A percentile compares a stretch with the other conserved stretches of the same genome.
Evolutionary conservation across 176 grass and related monocot species (phyloP).

Genomic region (Olyra latifolia): DNA sequence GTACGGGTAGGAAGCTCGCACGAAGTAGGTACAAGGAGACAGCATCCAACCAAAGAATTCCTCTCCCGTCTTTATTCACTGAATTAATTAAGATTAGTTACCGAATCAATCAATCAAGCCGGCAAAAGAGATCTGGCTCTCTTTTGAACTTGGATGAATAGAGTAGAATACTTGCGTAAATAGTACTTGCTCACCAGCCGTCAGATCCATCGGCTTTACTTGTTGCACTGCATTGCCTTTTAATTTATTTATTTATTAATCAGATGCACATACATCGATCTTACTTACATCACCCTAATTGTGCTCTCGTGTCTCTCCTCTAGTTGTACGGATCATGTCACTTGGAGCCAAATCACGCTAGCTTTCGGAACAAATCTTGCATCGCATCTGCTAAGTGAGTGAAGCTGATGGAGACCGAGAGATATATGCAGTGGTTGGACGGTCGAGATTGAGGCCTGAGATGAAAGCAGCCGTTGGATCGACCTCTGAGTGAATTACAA

Average conservation of each 20-base stretch:
- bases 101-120: background rate
- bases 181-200: background rate
- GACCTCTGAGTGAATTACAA: background rate
- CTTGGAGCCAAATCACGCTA: background rate
- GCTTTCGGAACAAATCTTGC: background rate
- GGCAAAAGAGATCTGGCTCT: background rate
- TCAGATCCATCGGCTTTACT: background rate
- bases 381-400: background rate
- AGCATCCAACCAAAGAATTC: slow-evolving; percentile 18
- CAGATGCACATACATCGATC: background rate
- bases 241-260: background rate
- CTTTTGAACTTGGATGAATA: background rate
- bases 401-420: background rate
- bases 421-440: background rate
- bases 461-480: background rate
- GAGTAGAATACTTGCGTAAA: background rate
- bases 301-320: background rate
- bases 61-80: background rate
- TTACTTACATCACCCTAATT: background rate
- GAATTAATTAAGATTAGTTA: background rate
- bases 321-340: background rate
- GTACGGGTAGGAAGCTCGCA: slow-evolving; percentile 18
- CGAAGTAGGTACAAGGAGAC: background rate
- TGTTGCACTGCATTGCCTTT: background rate
- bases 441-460: background rate